A percentile compares a stretch with the other conserved stretches of the same genome.
Evolutionary conservation across 345 rosid species (phyloP).

Genomic region (Sisymbrium irio): DNA sequence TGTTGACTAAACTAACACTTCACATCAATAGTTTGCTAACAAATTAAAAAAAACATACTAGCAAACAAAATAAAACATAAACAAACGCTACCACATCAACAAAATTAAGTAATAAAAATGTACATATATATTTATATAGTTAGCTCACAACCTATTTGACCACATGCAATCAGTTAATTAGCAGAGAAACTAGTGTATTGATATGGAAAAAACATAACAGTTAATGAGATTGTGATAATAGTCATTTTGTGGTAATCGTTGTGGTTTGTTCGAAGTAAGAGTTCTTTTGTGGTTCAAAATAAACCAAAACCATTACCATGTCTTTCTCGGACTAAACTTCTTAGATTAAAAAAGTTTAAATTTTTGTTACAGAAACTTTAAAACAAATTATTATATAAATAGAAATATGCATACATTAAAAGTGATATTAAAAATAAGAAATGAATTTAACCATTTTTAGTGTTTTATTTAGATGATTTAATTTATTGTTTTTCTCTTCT

Average conservation of each 20-base stretch:
- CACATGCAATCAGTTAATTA: not conserved
- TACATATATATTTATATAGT: not conserved
- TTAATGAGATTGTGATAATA: not conserved
- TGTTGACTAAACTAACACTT: not conserved
- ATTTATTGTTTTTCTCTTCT: too few species aligned
- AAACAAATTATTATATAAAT: too few species aligned
- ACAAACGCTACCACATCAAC: not conserved
- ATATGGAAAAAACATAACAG: not conserved
- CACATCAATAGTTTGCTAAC: not conserved
- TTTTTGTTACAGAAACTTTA: too few species aligned
- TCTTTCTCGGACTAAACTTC: too few species aligned
- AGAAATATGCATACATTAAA: too few species aligned
- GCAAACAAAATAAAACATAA: not conserved
- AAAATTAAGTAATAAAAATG: not conserved
- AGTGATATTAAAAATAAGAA: too few species aligned
- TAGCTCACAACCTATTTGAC: not conserved
- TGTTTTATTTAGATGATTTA: too few species aligned
- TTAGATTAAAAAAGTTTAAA: too few species aligned
- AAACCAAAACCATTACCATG: not conserved
- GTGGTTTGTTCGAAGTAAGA: not conserved
- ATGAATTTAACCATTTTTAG: too few species aligned
- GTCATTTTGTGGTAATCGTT: not conserved
- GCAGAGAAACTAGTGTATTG: not conserved
- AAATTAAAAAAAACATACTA: constrained; percentile 1
- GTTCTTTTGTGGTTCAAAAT: too few species aligned